These are phyloP conservation scores for Cymodocea nodosa DNA, from an alignment of 116 monocot genomes.

Conservation along the genomic window DNA sequence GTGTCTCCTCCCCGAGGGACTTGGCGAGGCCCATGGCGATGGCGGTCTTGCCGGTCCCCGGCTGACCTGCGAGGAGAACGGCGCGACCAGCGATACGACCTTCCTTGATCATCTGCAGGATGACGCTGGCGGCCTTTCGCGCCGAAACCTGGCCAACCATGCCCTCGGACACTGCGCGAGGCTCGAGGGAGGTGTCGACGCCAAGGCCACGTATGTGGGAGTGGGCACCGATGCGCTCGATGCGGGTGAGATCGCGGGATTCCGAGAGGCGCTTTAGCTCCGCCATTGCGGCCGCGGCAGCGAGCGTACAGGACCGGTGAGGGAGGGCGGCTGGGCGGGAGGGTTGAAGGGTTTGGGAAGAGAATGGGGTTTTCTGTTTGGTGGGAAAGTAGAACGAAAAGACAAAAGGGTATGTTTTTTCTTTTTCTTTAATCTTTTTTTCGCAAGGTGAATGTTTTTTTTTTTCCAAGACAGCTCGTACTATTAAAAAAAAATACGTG, in stretches of 20 bases:
- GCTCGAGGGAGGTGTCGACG: conserved; percentile 60
- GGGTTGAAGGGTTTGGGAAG: no score
- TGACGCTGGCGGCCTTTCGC: conserved; percentile 68
- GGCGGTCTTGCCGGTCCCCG: conserved; percentile 93
- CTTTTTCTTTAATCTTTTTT: no score
- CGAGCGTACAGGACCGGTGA: neutral
- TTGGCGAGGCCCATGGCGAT: conserved; percentile 94
- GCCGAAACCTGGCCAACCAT: conserved; percentile 91
- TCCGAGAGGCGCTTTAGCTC: conserved; percentile 79
- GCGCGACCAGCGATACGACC: conserved; percentile 81
- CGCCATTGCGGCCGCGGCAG: conserved; percentile 12
- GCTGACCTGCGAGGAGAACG: conserved; percentile 86
- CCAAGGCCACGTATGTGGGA: conserved; percentile 96
- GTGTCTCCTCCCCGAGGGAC: conserved; percentile 85
- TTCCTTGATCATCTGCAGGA: conserved; percentile 69
- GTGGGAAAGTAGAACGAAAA: no score
- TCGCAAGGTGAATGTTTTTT: no score
- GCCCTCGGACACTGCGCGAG: conserved; percentile 72
- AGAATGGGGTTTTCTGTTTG: no score
- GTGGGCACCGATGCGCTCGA: conserved; percentile 96
- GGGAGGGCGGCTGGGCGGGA: neutral
- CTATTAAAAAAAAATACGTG: no score
- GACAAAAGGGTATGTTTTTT: no score
- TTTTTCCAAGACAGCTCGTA: no score
- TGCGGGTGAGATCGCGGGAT: conserved; percentile 69